Percentiles rank a stretch among this genome's conserved stretches.
These are phyloP conservation scores for Talaromyces sp. DNA, from an alignment of 2,329 filamentous ascomycete genomes.

Conservation along the genomic window DNA sequence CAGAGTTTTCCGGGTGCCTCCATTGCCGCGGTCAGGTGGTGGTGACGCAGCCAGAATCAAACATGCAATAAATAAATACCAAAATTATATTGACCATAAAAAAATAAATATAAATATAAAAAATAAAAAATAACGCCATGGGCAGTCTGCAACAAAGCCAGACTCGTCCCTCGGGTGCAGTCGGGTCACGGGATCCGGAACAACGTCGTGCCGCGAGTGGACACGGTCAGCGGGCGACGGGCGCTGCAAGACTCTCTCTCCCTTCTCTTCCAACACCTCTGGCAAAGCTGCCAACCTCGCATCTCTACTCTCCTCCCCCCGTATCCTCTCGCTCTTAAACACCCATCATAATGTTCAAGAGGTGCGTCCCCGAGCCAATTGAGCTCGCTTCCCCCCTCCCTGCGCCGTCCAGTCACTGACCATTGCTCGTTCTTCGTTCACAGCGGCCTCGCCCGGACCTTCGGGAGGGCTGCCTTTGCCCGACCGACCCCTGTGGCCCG, in stretches of 20 bases:
- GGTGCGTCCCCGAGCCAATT: conserved; percentile 41
- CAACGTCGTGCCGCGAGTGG: conserved; percentile 1
- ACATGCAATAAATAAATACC: background rate
- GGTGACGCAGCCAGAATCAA: background rate
- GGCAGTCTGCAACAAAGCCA: too few relatives aligned
- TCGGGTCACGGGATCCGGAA: conserved; percentile 13
- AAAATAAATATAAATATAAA: background rate
- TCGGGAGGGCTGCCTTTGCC: conserved; percentile 57
- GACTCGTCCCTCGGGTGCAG: conserved; percentile 5
- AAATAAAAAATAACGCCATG: too few relatives aligned
- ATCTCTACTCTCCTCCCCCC: conserved; percentile 24
- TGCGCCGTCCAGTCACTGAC: conserved; percentile 23
- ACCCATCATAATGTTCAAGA: conserved; percentile 58
- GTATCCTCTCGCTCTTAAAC: conserved; percentile 40
- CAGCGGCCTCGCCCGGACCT: conserved; percentile 63
- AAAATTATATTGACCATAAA: background rate
- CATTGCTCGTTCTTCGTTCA: conserved; percentile 19
- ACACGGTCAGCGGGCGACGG: background rate
- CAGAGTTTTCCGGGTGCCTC: background rate
- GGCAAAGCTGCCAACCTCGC: conserved; percentile 2
- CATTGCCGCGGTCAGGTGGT: background rate
- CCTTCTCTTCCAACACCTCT: conserved; percentile 18
- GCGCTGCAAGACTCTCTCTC: conserved; percentile 5
- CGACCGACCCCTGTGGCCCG: conserved; percentile 52
- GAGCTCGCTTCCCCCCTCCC: conserved; percentile 14